Conservation (phyloP, 2,329 filamentous ascomycete species). For the Diaporthe velutina region DNA sequence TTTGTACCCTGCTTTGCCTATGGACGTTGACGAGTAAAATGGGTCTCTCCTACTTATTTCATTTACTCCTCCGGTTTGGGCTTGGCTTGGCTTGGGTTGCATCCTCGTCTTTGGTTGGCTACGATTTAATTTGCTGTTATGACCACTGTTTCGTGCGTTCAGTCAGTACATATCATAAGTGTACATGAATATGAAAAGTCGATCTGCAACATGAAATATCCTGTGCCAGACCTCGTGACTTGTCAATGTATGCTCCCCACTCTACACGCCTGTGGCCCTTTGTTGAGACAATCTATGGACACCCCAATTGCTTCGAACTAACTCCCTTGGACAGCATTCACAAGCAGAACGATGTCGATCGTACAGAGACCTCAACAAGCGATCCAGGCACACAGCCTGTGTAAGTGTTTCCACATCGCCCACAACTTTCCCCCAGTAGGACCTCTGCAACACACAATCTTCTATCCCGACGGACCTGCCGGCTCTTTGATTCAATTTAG, state of each 20-base stretch:
- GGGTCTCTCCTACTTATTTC: background rate
- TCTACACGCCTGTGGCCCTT: background rate
- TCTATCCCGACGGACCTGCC: background rate
- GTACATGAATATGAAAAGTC: constrained; percentile 17
- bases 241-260: no score
- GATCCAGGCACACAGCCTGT: background rate
- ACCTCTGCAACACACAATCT: no score
- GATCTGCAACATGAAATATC: background rate
- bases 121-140: constrained; percentile 18
- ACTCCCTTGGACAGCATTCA: background rate
- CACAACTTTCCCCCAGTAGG: background rate
- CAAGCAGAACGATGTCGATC: background rate
- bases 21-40: constrained; percentile 34
- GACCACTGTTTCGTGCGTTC: background rate
- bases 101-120: constrained; percentile 14
- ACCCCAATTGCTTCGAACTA: background rate
- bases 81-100: constrained; percentile 15
- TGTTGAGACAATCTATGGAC: no score
- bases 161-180: constrained; percentile 12
- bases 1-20: constrained; percentile 51
- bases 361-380: no score
- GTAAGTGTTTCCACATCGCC: background rate
- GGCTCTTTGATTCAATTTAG: background rate
- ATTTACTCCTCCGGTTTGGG: background rate
- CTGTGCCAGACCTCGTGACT: background rate